Evolutionary conservation across 1,284 basidiomycete genomes (phyloP), one percentile per base, ranked within the genome.

Genomic region (Cutaneotrichosporon daszewskae): DNA sequence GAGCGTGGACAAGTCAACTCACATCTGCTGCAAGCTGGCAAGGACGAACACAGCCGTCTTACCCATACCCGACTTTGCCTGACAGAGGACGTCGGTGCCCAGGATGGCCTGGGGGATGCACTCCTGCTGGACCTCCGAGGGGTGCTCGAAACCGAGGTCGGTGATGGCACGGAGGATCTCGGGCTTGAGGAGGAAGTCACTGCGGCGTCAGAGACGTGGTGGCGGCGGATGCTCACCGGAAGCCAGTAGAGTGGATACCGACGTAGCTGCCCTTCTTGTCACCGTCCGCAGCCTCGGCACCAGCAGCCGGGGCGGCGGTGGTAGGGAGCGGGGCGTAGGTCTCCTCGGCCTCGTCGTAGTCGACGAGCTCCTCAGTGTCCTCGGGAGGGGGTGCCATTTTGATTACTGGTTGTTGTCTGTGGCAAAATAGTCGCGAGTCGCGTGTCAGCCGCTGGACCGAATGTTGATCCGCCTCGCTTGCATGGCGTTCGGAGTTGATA

Each of bases 111-210:
- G 95, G 43, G 95, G 95, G 59, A 99, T 98, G 72, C 95, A 98
- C 77, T 99, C 95, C 76, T 99, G 95, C 77, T 99, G 95, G 57
- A 99, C 95, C 81, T 99, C 95, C 38, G 94, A 97, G 42, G 95
- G 95, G 76, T 99, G 95, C 74, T 99, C 95, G 69, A 99, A 99
- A 75, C 95, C 95, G 35, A 98, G 77, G 67, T 99, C 95, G 72
- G 89, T 94, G 71, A 99, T 98, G 43, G 95, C 92, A 59, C 95
- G 85, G 62, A 98, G 79, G 53, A 98, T 75, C 72, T 98, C 95
- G 49, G 92, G 88, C 78, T 96, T 97, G 73, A 97, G 77, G 64
- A 97, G 76, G 77, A 97, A 97, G 72, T 97, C 92, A 69, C 90
- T 89, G 66, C 14, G n/a, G n/a, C n/a, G n/a, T n/a, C 31, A 51